Percentiles rank a stretch among this genome's conserved stretches.
Evolutionary conservation across 306 rosid species (phyloP).

Genomic region (Prunus mongolica): DNA sequence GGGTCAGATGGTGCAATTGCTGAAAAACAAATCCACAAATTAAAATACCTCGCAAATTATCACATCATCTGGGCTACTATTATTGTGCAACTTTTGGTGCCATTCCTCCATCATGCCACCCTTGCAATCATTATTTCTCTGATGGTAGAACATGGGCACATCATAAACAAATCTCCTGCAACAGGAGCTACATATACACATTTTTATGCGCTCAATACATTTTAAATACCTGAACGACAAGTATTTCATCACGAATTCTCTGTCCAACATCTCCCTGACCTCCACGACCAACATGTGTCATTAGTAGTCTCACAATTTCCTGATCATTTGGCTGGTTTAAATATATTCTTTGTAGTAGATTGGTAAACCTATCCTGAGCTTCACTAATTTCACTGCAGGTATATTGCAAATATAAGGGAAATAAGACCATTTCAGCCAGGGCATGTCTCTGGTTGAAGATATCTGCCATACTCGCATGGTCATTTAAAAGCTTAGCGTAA

Average conservation of each 20-base stretch:
- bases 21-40: not conserved
- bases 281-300: constrained; percentile 9
- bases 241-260: constrained; percentile 38
- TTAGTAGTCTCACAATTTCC: constrained; percentile 20
- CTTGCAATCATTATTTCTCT: constrained; percentile 36
- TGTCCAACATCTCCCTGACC: constrained; percentile 34
- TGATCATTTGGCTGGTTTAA: constrained; percentile 24
- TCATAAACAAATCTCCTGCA: not conserved
- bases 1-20: not conserved
- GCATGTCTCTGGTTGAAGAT: not conserved
- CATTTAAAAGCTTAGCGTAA: constrained; percentile 25
- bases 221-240: constrained; percentile 32
- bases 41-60: constrained; percentile 36
- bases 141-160: constrained; percentile 4
- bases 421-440: not conserved
- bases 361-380: constrained; percentile 34
- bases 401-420: not conserved
- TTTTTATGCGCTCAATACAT: not conserved
- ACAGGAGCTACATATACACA: not conserved
- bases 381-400: constrained; percentile 36
- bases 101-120: constrained; percentile 44
- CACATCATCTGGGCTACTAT: constrained; percentile 40
- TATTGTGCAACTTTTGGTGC: constrained; percentile 46
- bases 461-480: constrained; percentile 3
- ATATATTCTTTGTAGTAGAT: constrained; percentile 23